Evolutionary conservation across 805 yeast species (phyloP), one percentile per base, ranked within the genome.

Genomic region (Candida arabinofermentans): DNA sequence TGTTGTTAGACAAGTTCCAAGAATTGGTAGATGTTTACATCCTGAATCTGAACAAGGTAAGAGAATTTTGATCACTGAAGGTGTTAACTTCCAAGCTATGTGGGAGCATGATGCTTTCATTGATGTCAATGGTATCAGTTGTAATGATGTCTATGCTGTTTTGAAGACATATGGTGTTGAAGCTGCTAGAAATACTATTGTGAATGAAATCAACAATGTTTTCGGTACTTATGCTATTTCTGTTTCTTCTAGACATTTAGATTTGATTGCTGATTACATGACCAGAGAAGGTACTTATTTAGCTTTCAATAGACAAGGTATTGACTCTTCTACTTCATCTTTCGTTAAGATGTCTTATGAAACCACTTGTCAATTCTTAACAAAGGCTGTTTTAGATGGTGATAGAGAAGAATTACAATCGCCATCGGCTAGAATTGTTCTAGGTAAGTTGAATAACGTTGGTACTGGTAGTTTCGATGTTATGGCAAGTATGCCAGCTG

Each of bases 321-420:
- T 95, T 62, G 98, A 93, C 64, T 77, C 96, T 1, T 79, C 93
- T 12, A 89, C 97, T 2, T 90, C 98, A 7, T 86, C 98, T 14
- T 87, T 93, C 72, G 84, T 88, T 90, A 93, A 93, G 73, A 93
- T 93, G 99, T 88, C 96, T 42, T 93, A 89, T 66, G 99, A 93
- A 70, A 93, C 99, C 34, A 93, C 99, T 1, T 89, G 96, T 71
- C 96, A 87, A 67, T 93, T 93, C 75, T 75, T 93, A 63, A 93
- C 97, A 39, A 88, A 89, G 71, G 96, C 98, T 7, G 98, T 93
- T 37, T 72, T 93, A 60, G 93, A 91, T 53, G 87, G 91, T 46
- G 96, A 87, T 49, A 73, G 83, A 55, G 99, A 93, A 67, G 81
- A 81, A 48, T 70, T 93, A 56, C 88, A 87, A 52, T 79, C 89